Conservation (phyloP, 495 filamentous ascomycete species). For the Staphylotrichum longicolle region DNA sequence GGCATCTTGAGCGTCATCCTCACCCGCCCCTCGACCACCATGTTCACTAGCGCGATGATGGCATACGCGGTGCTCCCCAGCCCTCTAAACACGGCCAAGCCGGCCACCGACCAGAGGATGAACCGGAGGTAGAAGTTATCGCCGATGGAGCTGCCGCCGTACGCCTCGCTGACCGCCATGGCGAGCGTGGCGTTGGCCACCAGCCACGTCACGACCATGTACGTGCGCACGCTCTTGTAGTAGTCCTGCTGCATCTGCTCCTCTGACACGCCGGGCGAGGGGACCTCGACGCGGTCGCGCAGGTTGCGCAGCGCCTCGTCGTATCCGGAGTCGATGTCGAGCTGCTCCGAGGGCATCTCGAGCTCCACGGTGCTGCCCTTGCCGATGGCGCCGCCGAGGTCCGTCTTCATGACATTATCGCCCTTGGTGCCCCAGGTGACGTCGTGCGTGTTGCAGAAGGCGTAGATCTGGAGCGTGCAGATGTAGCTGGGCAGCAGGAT, state of each 20-base stretch:
- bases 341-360: constrained; percentile 96
- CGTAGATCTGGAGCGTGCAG: constrained; percentile 96
- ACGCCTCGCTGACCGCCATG: constrained; percentile 91
- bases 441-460: constrained; percentile 99
- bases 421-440: constrained; percentile 99
- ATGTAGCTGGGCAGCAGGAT: constrained; percentile 88
- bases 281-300: constrained; percentile 84
- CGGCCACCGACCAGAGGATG: constrained; percentile 89
- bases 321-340: constrained; percentile 97
- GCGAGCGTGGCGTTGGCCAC: constrained; percentile 84
- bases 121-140: constrained; percentile 89
- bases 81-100: constrained; percentile 78
- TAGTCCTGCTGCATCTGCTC: constrained; percentile 94
- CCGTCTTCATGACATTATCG: constrained; percentile 88
- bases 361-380: constrained; percentile 74
- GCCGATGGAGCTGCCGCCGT: constrained; percentile 63
- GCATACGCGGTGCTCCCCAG: constrained; percentile 79
- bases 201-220: constrained; percentile 99
- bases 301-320: constrained; percentile 97
- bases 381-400: constrained; percentile 79
- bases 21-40: constrained; percentile 79
- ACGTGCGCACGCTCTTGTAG: constrained; percentile 94
- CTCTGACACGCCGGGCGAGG: constrained; percentile 58
- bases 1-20: constrained; percentile 56
- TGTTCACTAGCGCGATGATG: constrained; percentile 76